Evolutionary conservation across 306 rosid genomes (phyloP).

Genomic region (Cicer cuneatum): DNA sequence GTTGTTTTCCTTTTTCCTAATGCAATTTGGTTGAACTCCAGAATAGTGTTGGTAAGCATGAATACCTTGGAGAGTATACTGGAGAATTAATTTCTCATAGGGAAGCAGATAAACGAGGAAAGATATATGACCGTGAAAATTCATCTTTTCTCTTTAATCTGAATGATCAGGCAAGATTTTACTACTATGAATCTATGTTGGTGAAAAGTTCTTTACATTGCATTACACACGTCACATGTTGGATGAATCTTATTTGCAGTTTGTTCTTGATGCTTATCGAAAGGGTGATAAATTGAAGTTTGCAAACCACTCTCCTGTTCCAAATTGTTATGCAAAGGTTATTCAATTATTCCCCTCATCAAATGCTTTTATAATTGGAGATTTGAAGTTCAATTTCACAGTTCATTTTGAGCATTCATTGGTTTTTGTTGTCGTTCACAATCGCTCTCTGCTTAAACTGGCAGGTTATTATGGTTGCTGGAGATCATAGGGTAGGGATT

Average conservation of each 20-base stretch:
- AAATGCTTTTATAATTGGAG: not conserved
- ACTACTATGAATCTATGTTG: not conserved
- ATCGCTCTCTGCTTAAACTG: slow-evolving; percentile 22
- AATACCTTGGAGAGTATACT: slow-evolving; percentile 98
- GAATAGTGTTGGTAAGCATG: slow-evolving; percentile 98
- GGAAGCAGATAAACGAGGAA: slow-evolving; percentile 99
- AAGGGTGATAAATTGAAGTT: slow-evolving; percentile 98
- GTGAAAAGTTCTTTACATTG: not conserved
- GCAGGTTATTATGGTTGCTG: slow-evolving; percentile 99
- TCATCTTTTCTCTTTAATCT: slow-evolving; percentile 97
- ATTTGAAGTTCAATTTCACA: slow-evolving; percentile 15
- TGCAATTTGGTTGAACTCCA: slow-evolving; percentile 53
- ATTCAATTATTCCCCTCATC: slow-evolving; percentile 28
- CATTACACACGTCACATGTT: not conserved
- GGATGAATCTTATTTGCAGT: slow-evolving; percentile 58
- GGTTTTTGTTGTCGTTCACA: slow-evolving; percentile 6
- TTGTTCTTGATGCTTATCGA: slow-evolving; percentile 96
- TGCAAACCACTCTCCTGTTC: slow-evolving; percentile 97
- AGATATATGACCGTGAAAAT: slow-evolving; percentile 98
- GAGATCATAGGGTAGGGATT: slow-evolving; percentile 98
- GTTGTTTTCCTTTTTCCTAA: slow-evolving; percentile 44
- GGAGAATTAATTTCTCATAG: slow-evolving; percentile 96
- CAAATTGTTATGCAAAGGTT: slow-evolving; percentile 99
- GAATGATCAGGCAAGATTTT: slow-evolving; percentile 88
- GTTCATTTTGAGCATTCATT: slow-evolving; percentile 13